Conservation (phyloP, 192 early-diverging fungal species). For the Coemansia erecta region DNA sequence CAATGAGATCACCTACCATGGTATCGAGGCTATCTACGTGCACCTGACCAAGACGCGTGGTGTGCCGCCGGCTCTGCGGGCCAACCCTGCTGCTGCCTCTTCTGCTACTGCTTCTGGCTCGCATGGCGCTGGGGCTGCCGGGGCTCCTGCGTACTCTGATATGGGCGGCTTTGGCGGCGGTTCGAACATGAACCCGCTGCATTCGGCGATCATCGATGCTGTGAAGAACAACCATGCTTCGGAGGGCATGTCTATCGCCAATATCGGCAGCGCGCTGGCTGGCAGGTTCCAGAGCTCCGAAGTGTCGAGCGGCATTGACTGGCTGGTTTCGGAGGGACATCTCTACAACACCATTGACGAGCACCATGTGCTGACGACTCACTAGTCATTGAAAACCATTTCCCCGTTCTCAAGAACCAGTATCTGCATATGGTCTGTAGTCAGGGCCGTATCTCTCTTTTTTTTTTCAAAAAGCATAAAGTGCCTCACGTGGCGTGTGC, state of each 20-base stretch:
- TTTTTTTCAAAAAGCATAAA: not conserved
- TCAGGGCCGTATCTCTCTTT: not conserved
- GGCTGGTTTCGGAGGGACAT: constrained; percentile 62
- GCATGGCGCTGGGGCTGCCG: constrained; percentile 3
- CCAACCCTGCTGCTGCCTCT: constrained; percentile 1
- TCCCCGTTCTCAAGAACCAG: not conserved
- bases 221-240: constrained; percentile 12
- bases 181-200: not conserved
- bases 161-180: constrained; percentile 4
- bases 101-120: not conserved
- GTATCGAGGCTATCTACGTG: constrained; percentile 63
- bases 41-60: constrained; percentile 60
- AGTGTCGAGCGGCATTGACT: constrained; percentile 47
- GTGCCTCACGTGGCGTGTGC: not conserved
- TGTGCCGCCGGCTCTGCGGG: constrained; percentile 11
- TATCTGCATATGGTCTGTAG: too few species aligned
- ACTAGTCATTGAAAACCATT: not conserved
- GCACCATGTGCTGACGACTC: constrained; percentile 57
- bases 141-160: constrained; percentile 3
- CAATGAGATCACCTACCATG: constrained; percentile 80
- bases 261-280: constrained; percentile 44
- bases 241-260: constrained; percentile 54
- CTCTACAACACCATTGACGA: constrained; percentile 71
- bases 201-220: constrained; percentile 4
- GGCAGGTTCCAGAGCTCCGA: constrained; percentile 22